Conservation (phyloP, 2,329 filamentous ascomycete species). For the Paraphoma sp. region DNA sequence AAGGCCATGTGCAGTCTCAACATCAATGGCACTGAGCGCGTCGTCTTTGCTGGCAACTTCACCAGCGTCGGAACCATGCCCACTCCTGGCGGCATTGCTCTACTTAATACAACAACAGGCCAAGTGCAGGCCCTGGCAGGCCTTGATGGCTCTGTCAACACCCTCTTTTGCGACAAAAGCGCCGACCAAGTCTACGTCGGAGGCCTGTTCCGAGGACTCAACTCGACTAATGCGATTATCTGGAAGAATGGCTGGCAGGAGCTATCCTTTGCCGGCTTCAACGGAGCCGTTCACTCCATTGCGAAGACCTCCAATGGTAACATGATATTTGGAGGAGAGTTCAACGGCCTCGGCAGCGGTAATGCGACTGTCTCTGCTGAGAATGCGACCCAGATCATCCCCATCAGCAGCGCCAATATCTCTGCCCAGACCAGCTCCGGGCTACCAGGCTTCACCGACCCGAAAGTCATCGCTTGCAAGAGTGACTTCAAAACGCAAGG, state of each 20-base stretch:
- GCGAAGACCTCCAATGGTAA: conserved; percentile 79
- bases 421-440: conserved; percentile 69
- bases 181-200: conserved; percentile 87
- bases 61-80: conserved; percentile 81
- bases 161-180: conserved; percentile 80
- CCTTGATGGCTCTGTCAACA: conserved; percentile 80
- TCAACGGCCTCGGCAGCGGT: conserved; percentile 85
- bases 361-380: conserved; percentile 74
- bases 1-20: conserved; percentile 85
- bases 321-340: conserved; percentile 90
- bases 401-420: conserved; percentile 79
- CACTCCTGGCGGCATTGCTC: conserved; percentile 77
- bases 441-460: conserved; percentile 72
- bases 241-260: conserved; percentile 78
- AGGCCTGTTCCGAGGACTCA: conserved; percentile 78
- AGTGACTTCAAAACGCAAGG: conserved; percentile 66
- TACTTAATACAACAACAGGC: conserved; percentile 77
- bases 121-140: conserved; percentile 78
- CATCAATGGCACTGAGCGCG: conserved; percentile 71
- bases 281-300: conserved; percentile 88
- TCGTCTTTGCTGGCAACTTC: conserved; percentile 94
- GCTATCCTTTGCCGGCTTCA: conserved; percentile 91
- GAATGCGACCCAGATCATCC: conserved; percentile 80
- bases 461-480: conserved; percentile 83
- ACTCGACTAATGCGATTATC: conserved; percentile 88